Base-by-base conservation (phyloP, 176 grass and related monocot genomes). In the Oropetium thomaeum region DNA sequence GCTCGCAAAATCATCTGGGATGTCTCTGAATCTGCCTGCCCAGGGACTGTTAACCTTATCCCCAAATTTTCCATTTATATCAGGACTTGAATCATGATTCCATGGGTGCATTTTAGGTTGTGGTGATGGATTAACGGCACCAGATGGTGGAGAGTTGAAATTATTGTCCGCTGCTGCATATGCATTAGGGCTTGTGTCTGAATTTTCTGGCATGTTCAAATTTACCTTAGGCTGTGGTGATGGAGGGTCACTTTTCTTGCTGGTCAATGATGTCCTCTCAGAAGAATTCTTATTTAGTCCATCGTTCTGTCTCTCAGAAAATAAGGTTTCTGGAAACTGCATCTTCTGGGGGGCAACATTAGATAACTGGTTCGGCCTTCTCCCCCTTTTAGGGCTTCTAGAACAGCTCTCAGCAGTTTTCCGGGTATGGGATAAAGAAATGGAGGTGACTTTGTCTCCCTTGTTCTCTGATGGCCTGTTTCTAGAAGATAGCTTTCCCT, bases 1-100 rank as follows among this genome's bases (percentile, higher is more conserved):
- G 58, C 90, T 86, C 75, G 70, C 78, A 83, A 79, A 83, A 71
- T 90, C 77, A 84, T 88, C 76, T 47, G 17, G 59, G 7, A 31
- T 76, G 23, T 70, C 82, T 79, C 69, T 52, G 67, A 61, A 77
- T 72, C 58, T 87, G 72, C 71, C 75, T 25, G 47, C 59, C 84
- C 60, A 81, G 71, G 87, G 67, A 88, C 63, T 75, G 16, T 53
- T 34, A 69, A 71, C 59, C 29, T 76, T 85, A 33, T 90, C 55
- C 47, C 32, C 55, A 64, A 31, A 38, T 13, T 82, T 45, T 72
- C 73, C 77, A 66, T 86, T 83, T 62, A 75, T 64, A 62, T 71
- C 64, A 64, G 85, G 79, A 77, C 83, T 91, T 4, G 13, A 48
- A 30, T 34, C 73, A 80, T 75, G 31, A 64, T 91, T 69, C 69